phyloP scores from a whole-genome alignment of 192 early-diverging fungal genomes.

The Gamsiella multidivaricata region DNA sequence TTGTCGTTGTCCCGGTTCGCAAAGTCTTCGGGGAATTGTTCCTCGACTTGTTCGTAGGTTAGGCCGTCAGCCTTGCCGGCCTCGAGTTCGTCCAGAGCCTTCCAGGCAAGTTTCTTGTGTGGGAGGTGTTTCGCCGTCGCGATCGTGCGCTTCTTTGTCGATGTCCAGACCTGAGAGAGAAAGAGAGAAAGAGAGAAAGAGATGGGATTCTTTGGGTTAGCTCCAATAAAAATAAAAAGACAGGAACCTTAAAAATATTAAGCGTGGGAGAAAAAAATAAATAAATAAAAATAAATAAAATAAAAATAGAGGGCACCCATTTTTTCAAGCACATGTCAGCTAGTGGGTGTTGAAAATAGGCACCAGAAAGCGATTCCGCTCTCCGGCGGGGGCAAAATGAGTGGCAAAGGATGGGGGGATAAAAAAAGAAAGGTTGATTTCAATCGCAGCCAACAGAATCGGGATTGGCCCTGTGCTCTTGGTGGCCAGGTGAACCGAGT shows the following conservation, averaged over 20 bases:
- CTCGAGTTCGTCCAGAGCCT: slow-evolving; percentile 97
- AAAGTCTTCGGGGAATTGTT: slow-evolving; percentile 92
- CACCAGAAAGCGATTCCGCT: too few relatives aligned
- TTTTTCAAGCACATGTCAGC: background rate
- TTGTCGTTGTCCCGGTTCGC: slow-evolving; percentile 96
- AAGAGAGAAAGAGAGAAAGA: background rate
- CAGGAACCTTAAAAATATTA: slow-evolving; percentile 11
- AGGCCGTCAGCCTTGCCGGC: slow-evolving; percentile 97
- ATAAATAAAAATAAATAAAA: slow-evolving; percentile 4
- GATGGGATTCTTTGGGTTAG: background rate
- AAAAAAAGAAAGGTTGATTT: too few relatives aligned
- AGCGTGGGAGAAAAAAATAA: slow-evolving; percentile 24
- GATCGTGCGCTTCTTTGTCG: slow-evolving; percentile 92
- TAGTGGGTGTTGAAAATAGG: too few relatives aligned
- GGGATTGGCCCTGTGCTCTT: too few relatives aligned
- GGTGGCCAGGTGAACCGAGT: too few relatives aligned
- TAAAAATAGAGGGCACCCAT: background rate
- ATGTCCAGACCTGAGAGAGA: slow-evolving; percentile 85
- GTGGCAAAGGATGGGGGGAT: too few relatives aligned
- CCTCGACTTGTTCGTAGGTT: slow-evolving; percentile 98
- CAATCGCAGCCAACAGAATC: too few relatives aligned
- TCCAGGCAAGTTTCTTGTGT: slow-evolving; percentile 94
- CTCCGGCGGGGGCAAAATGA: too few relatives aligned
- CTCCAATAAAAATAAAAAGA: slow-evolving; percentile 15
- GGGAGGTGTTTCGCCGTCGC: slow-evolving; percentile 84